Evolutionary conservation across 306 rosid species (phyloP).

Genomic region (Acacia melanoxylon): DNA sequence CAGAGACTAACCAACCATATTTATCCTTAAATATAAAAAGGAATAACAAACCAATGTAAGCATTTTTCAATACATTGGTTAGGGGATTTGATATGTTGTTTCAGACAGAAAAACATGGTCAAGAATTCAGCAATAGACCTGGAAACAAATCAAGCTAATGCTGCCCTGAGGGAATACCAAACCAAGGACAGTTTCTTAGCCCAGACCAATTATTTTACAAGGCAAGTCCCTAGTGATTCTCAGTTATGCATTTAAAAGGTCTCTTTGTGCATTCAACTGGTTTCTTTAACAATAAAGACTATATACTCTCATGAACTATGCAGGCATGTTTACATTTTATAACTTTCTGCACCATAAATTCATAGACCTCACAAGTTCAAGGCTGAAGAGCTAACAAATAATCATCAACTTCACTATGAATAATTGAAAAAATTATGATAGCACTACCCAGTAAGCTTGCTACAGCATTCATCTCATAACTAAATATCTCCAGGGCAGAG

Average conservation of each 20-base stretch:
- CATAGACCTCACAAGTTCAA: neutral
- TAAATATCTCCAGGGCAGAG: neutral
- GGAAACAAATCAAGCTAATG: slow-evolving; percentile 1
- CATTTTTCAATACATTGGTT: neutral
- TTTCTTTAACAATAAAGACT: neutral
- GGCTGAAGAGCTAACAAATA: neutral
- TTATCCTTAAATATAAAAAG: neutral
- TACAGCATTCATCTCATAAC: neutral
- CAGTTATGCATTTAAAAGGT: neutral
- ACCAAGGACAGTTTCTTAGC: neutral
- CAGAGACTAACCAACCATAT: neutral
- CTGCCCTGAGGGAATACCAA: slow-evolving; percentile 3
- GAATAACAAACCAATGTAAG: neutral
- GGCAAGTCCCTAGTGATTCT: neutral
- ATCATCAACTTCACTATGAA: neutral
- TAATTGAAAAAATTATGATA: neutral
- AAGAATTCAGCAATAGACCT: slow-evolving; percentile 1
- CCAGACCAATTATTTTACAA: neutral
- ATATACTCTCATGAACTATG: neutral
- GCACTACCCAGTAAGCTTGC: neutral
- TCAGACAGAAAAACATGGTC: neutral
- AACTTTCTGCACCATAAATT: neutral
- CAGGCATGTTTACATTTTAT: neutral
- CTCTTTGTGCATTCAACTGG: neutral
- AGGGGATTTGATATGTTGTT: neutral